Conservation (phyloP, 768 basidiomycete species). For the Kwoniella botswanensis region DNA sequence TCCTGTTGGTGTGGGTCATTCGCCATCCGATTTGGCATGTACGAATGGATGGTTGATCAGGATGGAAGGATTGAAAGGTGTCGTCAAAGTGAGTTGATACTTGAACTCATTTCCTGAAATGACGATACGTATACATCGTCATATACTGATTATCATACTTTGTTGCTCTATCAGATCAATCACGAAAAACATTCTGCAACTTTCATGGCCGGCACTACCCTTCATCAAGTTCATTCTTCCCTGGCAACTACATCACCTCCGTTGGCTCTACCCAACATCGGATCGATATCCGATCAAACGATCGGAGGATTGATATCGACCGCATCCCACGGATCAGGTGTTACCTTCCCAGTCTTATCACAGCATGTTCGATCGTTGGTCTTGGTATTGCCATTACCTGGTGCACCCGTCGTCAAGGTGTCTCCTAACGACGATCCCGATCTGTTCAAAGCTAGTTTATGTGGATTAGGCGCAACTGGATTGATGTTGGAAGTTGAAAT, state of each 20-base stretch:
- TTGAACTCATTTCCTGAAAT: background rate
- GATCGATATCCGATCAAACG: slow-evolving; percentile 95
- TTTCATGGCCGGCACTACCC: slow-evolving; percentile 61
- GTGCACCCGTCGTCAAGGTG: slow-evolving; percentile 74
- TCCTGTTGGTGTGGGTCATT: slow-evolving; percentile 88
- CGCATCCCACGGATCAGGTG: slow-evolving; percentile 91
- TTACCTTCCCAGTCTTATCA: slow-evolving; percentile 72
- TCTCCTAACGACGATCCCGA: slow-evolving; percentile 67
- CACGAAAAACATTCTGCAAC: slow-evolving; percentile 39
- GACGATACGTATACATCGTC: background rate
- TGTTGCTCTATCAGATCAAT: slow-evolving; percentile 36
- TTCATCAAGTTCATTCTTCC: slow-evolving; percentile 72
- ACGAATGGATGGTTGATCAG: slow-evolving; percentile 84
- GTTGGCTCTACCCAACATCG: slow-evolving; percentile 88
- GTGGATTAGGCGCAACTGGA: slow-evolving; percentile 89
- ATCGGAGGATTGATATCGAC: slow-evolving; percentile 91
- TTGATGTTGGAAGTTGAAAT: slow-evolving; percentile 79
- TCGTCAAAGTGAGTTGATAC: slow-evolving; percentile 71
- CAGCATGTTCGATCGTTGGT: slow-evolving; percentile 76
- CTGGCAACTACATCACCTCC: slow-evolving; percentile 65
- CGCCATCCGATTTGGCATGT: slow-evolving; percentile 90
- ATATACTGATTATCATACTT: background rate
- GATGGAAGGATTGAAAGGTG: slow-evolving; percentile 71
- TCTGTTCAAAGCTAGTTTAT: slow-evolving; percentile 85
- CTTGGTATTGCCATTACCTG: slow-evolving; percentile 69